Conservation (phyloP, 768 basidiomycete species). For the Botryobasidium botryosum region DNA sequence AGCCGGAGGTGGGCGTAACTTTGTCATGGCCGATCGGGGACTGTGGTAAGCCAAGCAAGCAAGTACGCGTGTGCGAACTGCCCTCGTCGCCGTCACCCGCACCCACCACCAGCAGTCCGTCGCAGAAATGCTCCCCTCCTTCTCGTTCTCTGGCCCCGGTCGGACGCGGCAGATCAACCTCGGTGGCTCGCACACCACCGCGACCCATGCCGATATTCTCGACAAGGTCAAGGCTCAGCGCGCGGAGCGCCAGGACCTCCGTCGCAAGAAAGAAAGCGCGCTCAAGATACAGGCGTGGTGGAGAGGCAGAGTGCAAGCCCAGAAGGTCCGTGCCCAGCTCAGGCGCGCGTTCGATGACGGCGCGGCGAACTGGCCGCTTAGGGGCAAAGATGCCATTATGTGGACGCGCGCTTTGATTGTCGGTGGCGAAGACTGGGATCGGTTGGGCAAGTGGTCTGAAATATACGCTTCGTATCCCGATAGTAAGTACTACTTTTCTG, state of each 20-base stretch:
- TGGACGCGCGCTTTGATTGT: slow-evolving; percentile 20
- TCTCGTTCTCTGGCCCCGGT: slow-evolving; percentile 11
- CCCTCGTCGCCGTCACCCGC: too few species aligned
- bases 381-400: slow-evolving; percentile 46
- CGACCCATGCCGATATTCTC: slow-evolving; percentile 40
- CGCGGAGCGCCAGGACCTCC: slow-evolving; percentile 36
- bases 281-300: slow-evolving; percentile 53
- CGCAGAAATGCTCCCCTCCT: too few species aligned
- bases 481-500: neutral
- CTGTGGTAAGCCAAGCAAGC: too few species aligned
- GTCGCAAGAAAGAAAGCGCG: slow-evolving; percentile 41
- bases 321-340: slow-evolving; percentile 29
- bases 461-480: slow-evolving; percentile 8
- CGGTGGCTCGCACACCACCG: slow-evolving; percentile 39
- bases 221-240: slow-evolving; percentile 44
- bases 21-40: too few species aligned
- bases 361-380: slow-evolving; percentile 7
- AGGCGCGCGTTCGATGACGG: slow-evolving; percentile 28
- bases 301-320: slow-evolving; percentile 33
- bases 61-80: too few species aligned
- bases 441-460: slow-evolving; percentile 22
- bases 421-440: slow-evolving; percentile 27
- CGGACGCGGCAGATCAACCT: slow-evolving; percentile 38
- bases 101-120: too few species aligned
- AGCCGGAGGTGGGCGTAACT: too few species aligned